These are phyloP conservation scores for Symbiotaphrina buchneri DNA, from an alignment of 495 filamentous ascomycete species.

Conservation along the genomic window DNA sequence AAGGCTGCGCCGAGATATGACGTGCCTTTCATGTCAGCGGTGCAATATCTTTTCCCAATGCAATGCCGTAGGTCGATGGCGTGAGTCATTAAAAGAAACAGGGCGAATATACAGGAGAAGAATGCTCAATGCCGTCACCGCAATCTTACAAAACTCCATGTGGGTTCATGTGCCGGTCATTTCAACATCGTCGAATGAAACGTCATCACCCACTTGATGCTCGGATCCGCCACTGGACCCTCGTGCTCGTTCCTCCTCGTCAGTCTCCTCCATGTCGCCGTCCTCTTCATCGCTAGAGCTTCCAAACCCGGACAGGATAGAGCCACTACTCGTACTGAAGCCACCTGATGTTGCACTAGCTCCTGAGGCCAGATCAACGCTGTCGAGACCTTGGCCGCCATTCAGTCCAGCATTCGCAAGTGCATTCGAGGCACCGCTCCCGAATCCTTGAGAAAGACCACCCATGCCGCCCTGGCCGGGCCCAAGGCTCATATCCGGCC, in stretches of 20 bases:
- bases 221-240: slow-evolving; percentile 22
- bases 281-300: slow-evolving; percentile 94
- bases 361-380: slow-evolving; percentile 50
- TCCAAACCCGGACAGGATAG: slow-evolving; percentile 80
- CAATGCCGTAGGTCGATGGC: neutral
- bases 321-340: slow-evolving; percentile 41
- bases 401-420: slow-evolving; percentile 57
- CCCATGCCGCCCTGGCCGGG: slow-evolving; percentile 42
- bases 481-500: slow-evolving; percentile 63
- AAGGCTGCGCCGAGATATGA: neutral
- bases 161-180: slow-evolving; percentile 22
- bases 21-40: slow-evolving; percentile 10
- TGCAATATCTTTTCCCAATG: slow-evolving; percentile 16
- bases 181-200: slow-evolving; percentile 30
- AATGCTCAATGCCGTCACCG: slow-evolving; percentile 4
- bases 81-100: slow-evolving; percentile 5
- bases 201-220: slow-evolving; percentile 47
- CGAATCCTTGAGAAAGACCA: slow-evolving; percentile 35
- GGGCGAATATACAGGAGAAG: slow-evolving; percentile 5
- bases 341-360: slow-evolving; percentile 40
- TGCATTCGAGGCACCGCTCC: slow-evolving; percentile 33
- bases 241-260: slow-evolving; percentile 34
- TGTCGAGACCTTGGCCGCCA: slow-evolving; percentile 38
- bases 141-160: slow-evolving; percentile 4
- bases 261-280: slow-evolving; percentile 80